Conservation (phyloP, 1,284 basidiomycete species). For the Apiotrichum sp. region DNA sequence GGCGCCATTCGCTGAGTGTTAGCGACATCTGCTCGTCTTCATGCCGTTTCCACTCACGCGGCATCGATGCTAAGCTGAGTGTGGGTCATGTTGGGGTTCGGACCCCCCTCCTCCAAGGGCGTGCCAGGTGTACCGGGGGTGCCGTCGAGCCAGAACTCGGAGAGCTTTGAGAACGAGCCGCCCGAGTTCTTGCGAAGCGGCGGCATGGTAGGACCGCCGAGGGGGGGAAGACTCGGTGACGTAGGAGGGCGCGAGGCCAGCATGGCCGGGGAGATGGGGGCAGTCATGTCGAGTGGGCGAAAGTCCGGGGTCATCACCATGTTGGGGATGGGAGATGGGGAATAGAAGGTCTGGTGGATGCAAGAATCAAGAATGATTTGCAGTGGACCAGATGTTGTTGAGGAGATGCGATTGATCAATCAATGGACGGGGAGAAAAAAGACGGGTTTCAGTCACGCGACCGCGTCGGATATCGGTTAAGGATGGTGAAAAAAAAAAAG, state of each 20-base stretch:
- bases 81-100: slow-evolving; percentile 58
- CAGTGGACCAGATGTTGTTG: too few relatives aligned
- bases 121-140: slow-evolving; percentile 12
- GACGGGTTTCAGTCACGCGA: too few relatives aligned
- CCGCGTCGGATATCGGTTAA: too few relatives aligned
- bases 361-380: too few relatives aligned
- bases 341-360: too few relatives aligned
- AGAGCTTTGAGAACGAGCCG: slow-evolving; percentile 40
- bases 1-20: slow-evolving; percentile 43
- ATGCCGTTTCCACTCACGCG: slow-evolving; percentile 54
- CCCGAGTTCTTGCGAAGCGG: slow-evolving; percentile 30
- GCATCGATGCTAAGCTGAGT: slow-evolving; percentile 59
- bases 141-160: slow-evolving; percentile 40
- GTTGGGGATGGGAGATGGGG: background rate
- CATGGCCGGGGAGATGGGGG: slow-evolving; percentile 20
- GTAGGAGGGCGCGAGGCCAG: slow-evolving; percentile 5
- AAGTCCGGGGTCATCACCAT: slow-evolving; percentile 24
- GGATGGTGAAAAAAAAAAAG: too few relatives aligned
- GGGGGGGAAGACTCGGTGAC: slow-evolving; percentile 6
- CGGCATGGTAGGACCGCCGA: background rate
- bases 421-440: too few relatives aligned
- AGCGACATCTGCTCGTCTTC: too few relatives aligned
- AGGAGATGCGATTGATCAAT: too few relatives aligned
- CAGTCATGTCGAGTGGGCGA: slow-evolving; percentile 11
- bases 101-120: slow-evolving; percentile 38